Evolutionary conservation across 257 asterid genomes (phyloP).

Genomic region (Salvia miltiorrhiza): DNA sequence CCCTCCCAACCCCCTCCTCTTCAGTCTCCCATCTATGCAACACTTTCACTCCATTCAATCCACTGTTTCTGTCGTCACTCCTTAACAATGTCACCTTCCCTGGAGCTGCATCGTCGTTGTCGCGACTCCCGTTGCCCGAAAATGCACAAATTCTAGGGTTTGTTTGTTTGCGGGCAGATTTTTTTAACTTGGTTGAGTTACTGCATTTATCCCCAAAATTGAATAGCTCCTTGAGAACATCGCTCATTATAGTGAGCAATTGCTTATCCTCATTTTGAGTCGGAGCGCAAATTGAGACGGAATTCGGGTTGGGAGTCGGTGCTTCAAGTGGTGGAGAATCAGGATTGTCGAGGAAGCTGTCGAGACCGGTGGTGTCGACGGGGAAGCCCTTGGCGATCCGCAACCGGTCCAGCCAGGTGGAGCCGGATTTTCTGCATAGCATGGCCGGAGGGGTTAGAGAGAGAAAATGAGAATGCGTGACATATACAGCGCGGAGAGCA

Average conservation of each 20-base stretch:
- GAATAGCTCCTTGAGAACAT: conserved; percentile 77
- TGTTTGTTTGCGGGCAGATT: conserved; percentile 60
- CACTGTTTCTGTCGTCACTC: conserved; percentile 40
- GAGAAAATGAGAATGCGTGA: background rate
- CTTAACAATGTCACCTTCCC: conserved; percentile 26
- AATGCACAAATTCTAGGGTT: conserved; percentile 60
- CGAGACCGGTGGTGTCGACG: conserved; percentile 47
- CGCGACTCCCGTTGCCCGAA: conserved; percentile 16
- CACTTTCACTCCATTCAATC: conserved; percentile 39
- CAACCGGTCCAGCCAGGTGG: conserved; percentile 78
- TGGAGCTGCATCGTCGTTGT: conserved; percentile 16
- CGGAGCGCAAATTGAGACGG: conserved; percentile 17
- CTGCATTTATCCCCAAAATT: conserved; percentile 47
- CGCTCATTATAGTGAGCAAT: conserved; percentile 34
- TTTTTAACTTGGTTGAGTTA: conserved; percentile 29
- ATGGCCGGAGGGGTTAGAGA: conserved; percentile 32
- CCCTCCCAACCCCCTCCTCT: conserved; percentile 37
- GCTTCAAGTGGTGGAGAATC: conserved; percentile 21
- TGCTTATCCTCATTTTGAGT: conserved; percentile 24
- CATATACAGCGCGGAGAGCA: background rate
- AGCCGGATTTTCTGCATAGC: conserved; percentile 59
- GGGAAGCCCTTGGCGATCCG: conserved; percentile 77
- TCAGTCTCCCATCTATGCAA: conserved; percentile 27
- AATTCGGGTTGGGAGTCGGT: conserved; percentile 7
- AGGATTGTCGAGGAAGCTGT: conserved; percentile 46